Evolutionary conservation across 495 filamentous ascomycete genomes (phyloP), one percentile per base, ranked within the genome.

Genomic region (Physcia stellaris): DNA sequence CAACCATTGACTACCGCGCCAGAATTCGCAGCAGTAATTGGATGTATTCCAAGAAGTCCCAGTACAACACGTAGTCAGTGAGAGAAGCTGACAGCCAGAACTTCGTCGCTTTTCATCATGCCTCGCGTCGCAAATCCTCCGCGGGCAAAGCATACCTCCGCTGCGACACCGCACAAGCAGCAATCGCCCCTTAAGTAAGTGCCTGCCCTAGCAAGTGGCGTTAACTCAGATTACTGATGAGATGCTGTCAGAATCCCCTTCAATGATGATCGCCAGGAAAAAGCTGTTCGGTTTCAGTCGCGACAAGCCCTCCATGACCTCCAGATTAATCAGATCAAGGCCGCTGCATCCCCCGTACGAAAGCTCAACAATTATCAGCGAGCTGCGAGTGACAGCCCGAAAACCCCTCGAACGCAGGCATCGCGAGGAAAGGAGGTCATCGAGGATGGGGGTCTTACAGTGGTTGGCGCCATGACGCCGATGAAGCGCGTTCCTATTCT

Each of bases 401-500:
- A 61, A 24, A 80, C 76, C 4, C 77, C 75, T 57, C 78, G 53
- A 22, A 33, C 60, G 63, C 18, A 58, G 69, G 52, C 56, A 63
- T 71, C 23, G 48, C 54, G 33, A 58, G 62, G 63, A 10, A 69
- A 73, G 47, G 73, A 77, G 27, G 77, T 74, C 48, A 61, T 67
- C 40, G 63, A 70, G 36, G 74, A 83, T 50, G 80, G 75, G 26
- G 65, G 68, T 41, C 57, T 67, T 24, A 59, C 71, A 15, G 60
- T 71, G 19, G 75, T 83, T 22, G 72, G 66, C 35, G 82, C 77
- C 12, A 80, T 94, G 35, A 96, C 90, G 22, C 90, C 90, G 12
- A 86, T 94, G 80, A 93, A 94, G 67, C 81, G 90, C 29, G 83
- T 94, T 23, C 92, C 90, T 0, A 81, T 99, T 40, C 56, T 96